Evolutionary conservation across 73 alveolate species (phyloP), one percentile per base, ranked within the genome.

Genomic region (Uronychia binucleata): DNA sequence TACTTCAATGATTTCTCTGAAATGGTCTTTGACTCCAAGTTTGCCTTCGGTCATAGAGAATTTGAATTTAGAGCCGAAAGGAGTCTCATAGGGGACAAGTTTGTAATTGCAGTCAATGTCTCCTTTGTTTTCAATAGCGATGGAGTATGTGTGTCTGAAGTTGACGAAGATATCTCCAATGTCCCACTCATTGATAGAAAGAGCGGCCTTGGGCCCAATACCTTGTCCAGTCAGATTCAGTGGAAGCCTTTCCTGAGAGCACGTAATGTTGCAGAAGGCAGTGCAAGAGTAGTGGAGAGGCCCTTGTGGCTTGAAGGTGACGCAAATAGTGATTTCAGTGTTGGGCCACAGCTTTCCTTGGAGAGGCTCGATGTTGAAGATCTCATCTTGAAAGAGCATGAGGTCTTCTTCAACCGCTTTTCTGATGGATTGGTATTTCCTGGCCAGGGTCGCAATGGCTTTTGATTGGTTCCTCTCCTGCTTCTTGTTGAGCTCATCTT

Each of bases 331-430:
- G 87, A 98, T 96, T 90, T 98, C 99, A 30, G 99, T 96, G 91
- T 97, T 97, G 27, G 99, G 99, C 99, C 99, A 99, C 25, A 99
- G 97, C 86, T 98, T 97, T 34, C 99, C 99, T 77, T 97, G 88
- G 58, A 97, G 91, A 0, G 99, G 99, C 88, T 99, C 99, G 30
- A 99, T 98, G 1, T 97, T 95, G 83, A 99, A 99, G 83, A 98
- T 99, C 75, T 98, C 99, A 91, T 99, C 99, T 81, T 98, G 96
- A 91, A 99, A 99, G 76, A 98, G 95, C 99, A 99, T 95, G 81
- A 98, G 97, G 90, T 99, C 99, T 90, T 98, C 99, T 77, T 96
- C 98, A 33, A 98, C 97, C 31, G 99, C 99, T 90, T 97, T 96
- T 82, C 99, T 86, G 86, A 98, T 98, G 85, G 96, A 91, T 74